Evolutionary conservation across 208 protist species (phyloP).

Genomic region (Leishmania martiniquensis): DNA sequence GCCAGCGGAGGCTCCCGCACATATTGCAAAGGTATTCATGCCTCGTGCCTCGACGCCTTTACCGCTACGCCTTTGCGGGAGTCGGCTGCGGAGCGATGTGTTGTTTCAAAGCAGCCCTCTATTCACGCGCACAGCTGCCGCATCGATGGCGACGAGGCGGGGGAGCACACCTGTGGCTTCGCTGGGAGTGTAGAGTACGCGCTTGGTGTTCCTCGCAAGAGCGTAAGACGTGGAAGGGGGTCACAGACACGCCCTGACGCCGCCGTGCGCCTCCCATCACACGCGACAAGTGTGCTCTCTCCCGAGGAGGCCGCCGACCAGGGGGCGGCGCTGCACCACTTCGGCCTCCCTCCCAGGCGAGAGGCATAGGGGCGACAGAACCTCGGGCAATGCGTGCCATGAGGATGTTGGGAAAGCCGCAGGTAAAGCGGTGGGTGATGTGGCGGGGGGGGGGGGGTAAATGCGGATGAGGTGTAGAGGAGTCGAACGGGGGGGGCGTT

Average conservation of each 20-base stretch:
- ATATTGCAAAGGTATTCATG: neutral
- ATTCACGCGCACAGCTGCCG: constrained; percentile 17
- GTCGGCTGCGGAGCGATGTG: neutral
- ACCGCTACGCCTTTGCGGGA: neutral
- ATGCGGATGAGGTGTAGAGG: neutral
- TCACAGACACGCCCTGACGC: constrained; percentile 1
- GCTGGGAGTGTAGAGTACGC: neutral
- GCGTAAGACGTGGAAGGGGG: neutral
- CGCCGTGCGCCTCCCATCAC: neutral
- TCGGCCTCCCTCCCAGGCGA: constrained; percentile 9
- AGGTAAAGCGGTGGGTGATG: neutral
- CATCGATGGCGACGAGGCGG: neutral
- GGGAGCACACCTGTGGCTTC: neutral
- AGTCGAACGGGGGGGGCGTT: too few relatives aligned
- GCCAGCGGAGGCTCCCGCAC: neutral
- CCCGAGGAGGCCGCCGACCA: constrained; percentile 6
- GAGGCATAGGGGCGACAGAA: neutral
- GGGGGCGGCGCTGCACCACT: constrained; percentile 5
- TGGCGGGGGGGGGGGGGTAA: neutral
- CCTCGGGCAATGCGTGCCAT: too few relatives aligned
- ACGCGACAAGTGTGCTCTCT: constrained; percentile 20
- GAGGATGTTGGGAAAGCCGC: neutral
- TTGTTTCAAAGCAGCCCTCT: neutral
- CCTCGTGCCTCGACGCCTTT: neutral
- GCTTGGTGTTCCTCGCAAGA: neutral